These are phyloP conservation scores for Butyriboletus loyo DNA, from an alignment of 768 basidiomycete species.

Conservation along the genomic window DNA sequence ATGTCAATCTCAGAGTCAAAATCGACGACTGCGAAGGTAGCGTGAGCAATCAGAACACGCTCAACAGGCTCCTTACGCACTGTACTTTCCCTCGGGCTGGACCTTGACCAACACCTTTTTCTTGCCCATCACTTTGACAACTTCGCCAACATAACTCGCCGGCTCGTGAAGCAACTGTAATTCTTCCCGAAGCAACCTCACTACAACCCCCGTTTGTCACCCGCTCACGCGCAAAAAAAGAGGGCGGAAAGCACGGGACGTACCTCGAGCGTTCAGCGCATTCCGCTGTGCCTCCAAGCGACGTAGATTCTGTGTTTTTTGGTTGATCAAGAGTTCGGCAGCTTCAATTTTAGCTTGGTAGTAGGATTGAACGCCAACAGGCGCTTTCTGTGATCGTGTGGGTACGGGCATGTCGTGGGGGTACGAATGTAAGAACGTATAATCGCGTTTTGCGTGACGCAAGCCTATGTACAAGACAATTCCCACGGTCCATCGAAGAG, in stretches of 20 bases:
- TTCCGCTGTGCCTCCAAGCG: constrained; percentile 96
- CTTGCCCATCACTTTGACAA: constrained; percentile 99
- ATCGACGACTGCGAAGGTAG: constrained; percentile 71
- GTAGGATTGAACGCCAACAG: constrained; percentile 80
- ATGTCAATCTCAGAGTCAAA: constrained; percentile 86
- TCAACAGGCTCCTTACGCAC: constrained; percentile 45
- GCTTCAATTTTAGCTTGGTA: constrained; percentile 96
- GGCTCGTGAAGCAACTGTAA: constrained; percentile 92
- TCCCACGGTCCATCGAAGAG: constrained; percentile 12
- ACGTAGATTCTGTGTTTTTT: constrained; percentile 94
- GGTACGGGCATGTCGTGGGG: constrained; percentile 37
- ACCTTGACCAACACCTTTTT: constrained; percentile 98
- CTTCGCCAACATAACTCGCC: constrained; percentile 95
- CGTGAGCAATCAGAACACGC: neutral
- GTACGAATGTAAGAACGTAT: neutral
- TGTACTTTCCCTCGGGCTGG: constrained; percentile 98
- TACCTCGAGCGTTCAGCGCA: constrained; percentile 93
- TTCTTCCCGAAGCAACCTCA: constrained; percentile 87
- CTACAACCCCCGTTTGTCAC: constrained; percentile 38
- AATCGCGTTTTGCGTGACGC: constrained; percentile 4
- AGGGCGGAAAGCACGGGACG: too few species aligned
- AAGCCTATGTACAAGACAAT: neutral
- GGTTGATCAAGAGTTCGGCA: constrained; percentile 89
- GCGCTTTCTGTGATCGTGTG: constrained; percentile 36
- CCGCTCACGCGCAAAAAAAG: neutral